These are phyloP conservation scores for Cyclotella cryptica DNA, from an alignment of 108 stramenopile genomes.

Conservation along the genomic window DNA sequence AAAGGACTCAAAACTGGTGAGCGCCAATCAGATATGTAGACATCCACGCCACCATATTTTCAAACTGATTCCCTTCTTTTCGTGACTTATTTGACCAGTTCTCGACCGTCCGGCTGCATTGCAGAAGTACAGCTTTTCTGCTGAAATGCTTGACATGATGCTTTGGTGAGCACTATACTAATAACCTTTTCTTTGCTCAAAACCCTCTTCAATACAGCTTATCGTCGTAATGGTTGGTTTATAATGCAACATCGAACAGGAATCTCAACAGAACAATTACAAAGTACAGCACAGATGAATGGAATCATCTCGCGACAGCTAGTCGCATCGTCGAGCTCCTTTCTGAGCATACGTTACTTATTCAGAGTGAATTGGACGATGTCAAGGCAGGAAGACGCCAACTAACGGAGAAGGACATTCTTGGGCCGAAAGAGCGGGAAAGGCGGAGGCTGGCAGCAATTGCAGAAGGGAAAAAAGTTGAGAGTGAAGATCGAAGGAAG, in stretches of 20 bases:
- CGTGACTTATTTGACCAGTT: neutral
- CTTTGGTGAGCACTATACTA: neutral
- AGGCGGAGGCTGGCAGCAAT: neutral
- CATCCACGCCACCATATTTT: neutral
- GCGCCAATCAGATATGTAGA: neutral
- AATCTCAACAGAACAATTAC: conserved; percentile 19
- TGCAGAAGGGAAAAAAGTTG: neutral
- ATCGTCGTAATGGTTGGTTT: too few species aligned
- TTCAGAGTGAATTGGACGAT: conserved; percentile 36
- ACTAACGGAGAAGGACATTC: conserved; percentile 40
- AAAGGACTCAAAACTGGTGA: conserved; percentile 35
- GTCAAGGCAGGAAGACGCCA: conserved; percentile 28
- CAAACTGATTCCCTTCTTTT: neutral
- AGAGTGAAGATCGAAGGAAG: neutral
- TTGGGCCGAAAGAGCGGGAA: conserved; percentile 38
- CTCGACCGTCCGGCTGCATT: neutral
- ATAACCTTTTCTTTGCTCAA: neutral
- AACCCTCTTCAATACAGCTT: too few species aligned
- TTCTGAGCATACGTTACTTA: conserved; percentile 22
- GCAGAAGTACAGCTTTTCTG: conserved; percentile 9
- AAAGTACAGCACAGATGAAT: conserved; percentile 38
- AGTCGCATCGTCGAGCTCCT: conserved; percentile 38
- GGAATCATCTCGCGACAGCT: conserved; percentile 35
- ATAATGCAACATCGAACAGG: too few species aligned
- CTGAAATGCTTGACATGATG: conserved; percentile 16